Base-by-base conservation (phyloP, 371 early-diverging fungal genomes). In the Syncephalastrum monosporum region DNA sequence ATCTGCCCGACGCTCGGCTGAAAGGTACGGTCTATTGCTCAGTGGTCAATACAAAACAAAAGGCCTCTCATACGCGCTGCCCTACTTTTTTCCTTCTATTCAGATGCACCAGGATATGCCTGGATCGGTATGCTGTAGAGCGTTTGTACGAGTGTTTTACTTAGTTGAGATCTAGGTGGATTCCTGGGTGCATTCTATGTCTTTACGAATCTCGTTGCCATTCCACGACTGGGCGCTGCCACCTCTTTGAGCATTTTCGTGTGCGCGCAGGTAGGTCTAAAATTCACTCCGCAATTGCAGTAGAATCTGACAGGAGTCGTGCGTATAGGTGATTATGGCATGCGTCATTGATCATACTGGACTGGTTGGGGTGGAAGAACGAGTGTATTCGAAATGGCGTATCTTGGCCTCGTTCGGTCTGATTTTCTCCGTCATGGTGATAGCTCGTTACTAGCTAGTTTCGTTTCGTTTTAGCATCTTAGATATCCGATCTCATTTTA, bases 321-420 rank as follows among this genome's bases (percentile, higher is more conserved):
- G 19, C 38, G 25, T 23, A 13, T 47, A 65, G 69, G 61, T 70
- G 17, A 70, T 70, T 19, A 57, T 63, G 44, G 70, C 67, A 5
- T 64, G 61, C 24, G 16, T 70, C 5, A 60, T 70, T 25, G 70
- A 70, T 44, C 56, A 70, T 47, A 47, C 42, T 17, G 70, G 51
- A 4, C 21, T 66, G 3, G 50, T 66, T 4, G 67, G 70, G 16
- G 67, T 66, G 2, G 51, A 59, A 14, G 64, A 71, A 56, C 62
- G 77, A 25, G 55, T 64, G 7, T 81, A 67, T 43, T 75, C 75
- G 25, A 23, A 72, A 13, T 81, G 81, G 82, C 73, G 82, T 29
- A 71, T 75, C 7, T 43, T 83, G 21, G 82, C 76, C 15, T 77
- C 77, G 24, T 33, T 78, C 43, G 83, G 80, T 8, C 60, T 83